Evolutionary conservation across 495 filamentous ascomycete genomes (phyloP).

Genomic region (Xylaria scruposa): DNA sequence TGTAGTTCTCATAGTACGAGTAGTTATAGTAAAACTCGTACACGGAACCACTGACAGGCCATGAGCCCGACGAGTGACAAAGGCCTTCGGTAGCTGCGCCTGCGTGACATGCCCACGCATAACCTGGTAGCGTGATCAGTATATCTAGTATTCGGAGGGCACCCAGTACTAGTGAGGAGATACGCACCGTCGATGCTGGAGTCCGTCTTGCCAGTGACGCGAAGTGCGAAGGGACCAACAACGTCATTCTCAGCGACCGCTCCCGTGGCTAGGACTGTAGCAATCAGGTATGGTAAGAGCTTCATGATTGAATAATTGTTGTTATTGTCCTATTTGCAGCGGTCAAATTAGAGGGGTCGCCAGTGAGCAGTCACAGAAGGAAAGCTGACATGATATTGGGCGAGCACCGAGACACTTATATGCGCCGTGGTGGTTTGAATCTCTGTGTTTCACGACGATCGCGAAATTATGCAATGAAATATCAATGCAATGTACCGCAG

Average conservation of each 20-base stretch:
- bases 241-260: constrained; percentile 27
- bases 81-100: constrained; percentile 34
- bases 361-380: not conserved
- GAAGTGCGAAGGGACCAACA: constrained; percentile 35
- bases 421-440: not conserved
- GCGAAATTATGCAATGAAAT: not conserved
- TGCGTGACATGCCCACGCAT: constrained; percentile 32
- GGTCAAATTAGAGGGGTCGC: not conserved
- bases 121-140: constrained; percentile 26
- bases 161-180: not conserved
- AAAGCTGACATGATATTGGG: not conserved
- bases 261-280: not conserved
- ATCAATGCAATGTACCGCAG: not conserved
- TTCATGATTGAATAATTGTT: not conserved
- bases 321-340: not conserved
- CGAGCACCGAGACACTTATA: constrained; percentile 12
- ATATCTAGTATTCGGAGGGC: not conserved
- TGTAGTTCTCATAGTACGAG: not conserved
- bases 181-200: constrained; percentile 33
- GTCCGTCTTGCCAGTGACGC: constrained; percentile 32
- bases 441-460: not conserved
- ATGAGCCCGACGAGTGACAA: constrained; percentile 32
- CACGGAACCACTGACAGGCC: constrained; percentile 20
- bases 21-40: constrained; percentile 31
- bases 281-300: not conserved